phyloP scores from a whole-genome alignment of 495 filamentous ascomycete genomes.

The Lasiosphaeria miniovina region DNA sequence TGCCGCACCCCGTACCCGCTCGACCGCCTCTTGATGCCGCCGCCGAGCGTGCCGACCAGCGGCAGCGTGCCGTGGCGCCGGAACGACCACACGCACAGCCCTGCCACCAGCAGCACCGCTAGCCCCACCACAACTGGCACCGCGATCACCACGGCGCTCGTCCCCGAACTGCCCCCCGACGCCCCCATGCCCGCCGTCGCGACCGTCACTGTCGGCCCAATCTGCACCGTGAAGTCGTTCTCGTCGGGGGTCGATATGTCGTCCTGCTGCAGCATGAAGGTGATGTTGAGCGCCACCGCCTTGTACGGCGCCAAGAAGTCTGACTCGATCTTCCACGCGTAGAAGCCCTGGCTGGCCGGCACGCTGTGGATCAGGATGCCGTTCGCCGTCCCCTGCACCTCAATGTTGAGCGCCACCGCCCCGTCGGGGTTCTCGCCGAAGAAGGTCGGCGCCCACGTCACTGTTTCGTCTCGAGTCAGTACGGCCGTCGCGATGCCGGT shows the following conservation, averaged over 20 bases:
- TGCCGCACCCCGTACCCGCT: conserved; percentile 30
- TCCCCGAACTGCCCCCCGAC: not conserved
- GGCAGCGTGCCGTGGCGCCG: conserved; percentile 17
- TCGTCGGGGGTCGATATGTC: conserved; percentile 8
- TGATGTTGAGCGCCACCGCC: conserved; percentile 8
- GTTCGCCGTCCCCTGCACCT: conserved; percentile 1
- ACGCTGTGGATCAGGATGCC: conserved; percentile 13
- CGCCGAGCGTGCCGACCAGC: conserved; percentile 14
- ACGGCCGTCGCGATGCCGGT: no score
- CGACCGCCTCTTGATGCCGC: not conserved
- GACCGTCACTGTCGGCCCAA: conserved; percentile 21
- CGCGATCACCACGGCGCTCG: conserved; percentile 19
- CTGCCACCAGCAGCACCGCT: conserved; percentile 11
- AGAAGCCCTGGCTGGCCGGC: conserved; percentile 25
- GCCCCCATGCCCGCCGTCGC: not conserved
- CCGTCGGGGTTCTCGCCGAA: conserved; percentile 16
- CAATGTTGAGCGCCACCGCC: conserved; percentile 13
- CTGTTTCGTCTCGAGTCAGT: conserved; percentile 8
- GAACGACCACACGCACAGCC: conserved; percentile 18
- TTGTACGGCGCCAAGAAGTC: conserved; percentile 16
- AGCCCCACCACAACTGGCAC: conserved; percentile 24
- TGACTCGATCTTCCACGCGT: conserved; percentile 19
- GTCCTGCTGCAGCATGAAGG: conserved; percentile 17
- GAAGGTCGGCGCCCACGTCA: conserved; percentile 29
- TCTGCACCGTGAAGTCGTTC: conserved; percentile 1